Evolutionary conservation across 306 rosid species (phyloP), one percentile per base, ranked within the genome.

Genomic region (Heteromeles arbutifolia): DNA sequence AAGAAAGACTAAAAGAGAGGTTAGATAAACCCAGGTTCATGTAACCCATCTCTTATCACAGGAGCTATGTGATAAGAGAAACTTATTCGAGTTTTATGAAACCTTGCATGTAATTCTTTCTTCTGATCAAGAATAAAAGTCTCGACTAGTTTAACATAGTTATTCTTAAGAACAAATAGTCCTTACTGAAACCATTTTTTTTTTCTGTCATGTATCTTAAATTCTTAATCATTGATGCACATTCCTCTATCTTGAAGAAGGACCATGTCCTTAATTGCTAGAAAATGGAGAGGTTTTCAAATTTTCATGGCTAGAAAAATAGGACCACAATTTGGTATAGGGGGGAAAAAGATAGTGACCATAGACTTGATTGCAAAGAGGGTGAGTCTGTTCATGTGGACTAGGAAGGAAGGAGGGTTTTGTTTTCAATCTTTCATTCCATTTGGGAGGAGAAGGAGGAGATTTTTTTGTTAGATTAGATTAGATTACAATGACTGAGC

Each of bases 401-500:
- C 26, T 22, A 28, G 31, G 76, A 56, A 43, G 67, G 39, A 43
- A 63, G 41, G 8, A 66, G 59, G 72, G 79, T 29, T 62, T 74
- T 4, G 48, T 24, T 77, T 69, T 54, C 41, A 61, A 10, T 8
- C 44, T 57, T 10, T 24, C 41, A 31, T 37, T 34, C 66, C 41
- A 9, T 18, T 41, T 37, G 56, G 56, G 25, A 45, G 26, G 34
- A 77, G 26, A 19, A 14, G 19, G 53, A 15, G 8, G 3, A 45
- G 19, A 45, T 24, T 24, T 11, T 4, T n/a, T 34, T 34, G 24
- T 37, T 37, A 76, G 21, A 9, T n/a, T 21, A n/a, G 5, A 39
- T 39, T 77, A 79, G 87, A 76, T 86, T 65, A 75, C 69, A 15
- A 80, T 67, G 78, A 81, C 90, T 79, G 81, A 85, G 72, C 83